Evolutionary conservation across 1,284 basidiomycete genomes (phyloP).

Genomic region (Papiliotrema nemorosa): DNA sequence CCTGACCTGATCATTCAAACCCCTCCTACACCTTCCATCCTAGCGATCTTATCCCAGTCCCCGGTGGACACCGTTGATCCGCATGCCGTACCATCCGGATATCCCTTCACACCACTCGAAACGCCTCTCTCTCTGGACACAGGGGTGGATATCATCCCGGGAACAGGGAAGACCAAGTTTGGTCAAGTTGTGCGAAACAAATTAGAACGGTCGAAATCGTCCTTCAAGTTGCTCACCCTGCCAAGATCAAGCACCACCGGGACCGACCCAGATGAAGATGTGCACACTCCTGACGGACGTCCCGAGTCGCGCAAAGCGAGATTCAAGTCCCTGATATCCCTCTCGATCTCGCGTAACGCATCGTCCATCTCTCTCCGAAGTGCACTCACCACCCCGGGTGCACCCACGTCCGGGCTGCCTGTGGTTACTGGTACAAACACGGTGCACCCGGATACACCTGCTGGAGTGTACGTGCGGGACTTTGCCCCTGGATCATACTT

Average conservation of each 20-base stretch:
- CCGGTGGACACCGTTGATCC: not conserved
- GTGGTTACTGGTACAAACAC: no score
- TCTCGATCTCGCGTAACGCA: not conserved
- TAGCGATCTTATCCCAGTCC: not conserved
- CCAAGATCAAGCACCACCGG: not conserved
- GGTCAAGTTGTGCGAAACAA: not conserved
- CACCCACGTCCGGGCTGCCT: no score
- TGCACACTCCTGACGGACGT: not conserved
- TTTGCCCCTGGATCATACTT: no score
- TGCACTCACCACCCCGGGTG: no score
- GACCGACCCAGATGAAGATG: not conserved
- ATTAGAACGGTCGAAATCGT: not conserved
- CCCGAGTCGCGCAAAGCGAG: not conserved
- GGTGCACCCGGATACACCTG: no score
- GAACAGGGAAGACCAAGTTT: not conserved
- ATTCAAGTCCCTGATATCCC: not conserved
- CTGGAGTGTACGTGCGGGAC: no score
- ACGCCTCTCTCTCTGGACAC: not conserved
- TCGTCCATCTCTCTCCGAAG: not conserved
- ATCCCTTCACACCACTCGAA: not conserved
- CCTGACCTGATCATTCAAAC: not conserved
- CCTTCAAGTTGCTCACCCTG: not conserved
- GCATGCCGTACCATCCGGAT: not conserved
- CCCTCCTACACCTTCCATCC: not conserved
- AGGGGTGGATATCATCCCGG: not conserved